Base-by-base conservation (phyloP, 2,329 filamentous ascomycete genomes). In the Aspergillus sp. region DNA sequence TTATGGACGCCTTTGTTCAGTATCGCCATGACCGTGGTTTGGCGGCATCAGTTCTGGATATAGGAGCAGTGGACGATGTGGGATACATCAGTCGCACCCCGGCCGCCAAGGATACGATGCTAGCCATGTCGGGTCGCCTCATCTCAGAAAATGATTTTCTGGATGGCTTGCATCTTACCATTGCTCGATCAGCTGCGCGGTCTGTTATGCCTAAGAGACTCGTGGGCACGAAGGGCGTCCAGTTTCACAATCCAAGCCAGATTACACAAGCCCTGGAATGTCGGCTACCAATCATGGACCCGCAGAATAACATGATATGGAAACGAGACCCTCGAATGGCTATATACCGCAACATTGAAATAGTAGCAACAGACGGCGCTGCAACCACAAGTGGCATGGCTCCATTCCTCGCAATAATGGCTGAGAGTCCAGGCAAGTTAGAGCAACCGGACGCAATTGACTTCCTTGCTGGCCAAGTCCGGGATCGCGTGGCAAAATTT, bases 1-100 rank as follows among this genome's bases (percentile, higher is more conserved):
- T 64, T 61, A 61, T 69, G 27, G 67, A 68, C 24, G 57, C 61
- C 3, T 52, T 71, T 8, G 64, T 62, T 2, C 55, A 57, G 27
- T 61, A 65, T 27, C 66, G 69, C 4, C 57, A 54, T 7, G 9
- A 14, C 2, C 44, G 47, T 12, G 68, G 69, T 17, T 56, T 66
- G 1, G 33, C 56, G 6, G 66, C 62, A 11, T 45, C 59, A 1
- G 49, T 61, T 5, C 33, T 71, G 21, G 58, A 71, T 39, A 43
- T 71, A 3, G 66, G 66, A 2, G 33, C 56, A 4, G 58, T 71
- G 43, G 50, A 19, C 0, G 69, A 55, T 7, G 61, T 67, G 7
- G 69, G 69, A n/a, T 65, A 62, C 31, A 43, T 64, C 6, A 57
- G 48, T 45, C 33, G 58, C 23, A 61, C 21, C 7, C 11, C 14